Conservation (phyloP, 257 asterid genomes). For the Solanum chilense region DNA sequence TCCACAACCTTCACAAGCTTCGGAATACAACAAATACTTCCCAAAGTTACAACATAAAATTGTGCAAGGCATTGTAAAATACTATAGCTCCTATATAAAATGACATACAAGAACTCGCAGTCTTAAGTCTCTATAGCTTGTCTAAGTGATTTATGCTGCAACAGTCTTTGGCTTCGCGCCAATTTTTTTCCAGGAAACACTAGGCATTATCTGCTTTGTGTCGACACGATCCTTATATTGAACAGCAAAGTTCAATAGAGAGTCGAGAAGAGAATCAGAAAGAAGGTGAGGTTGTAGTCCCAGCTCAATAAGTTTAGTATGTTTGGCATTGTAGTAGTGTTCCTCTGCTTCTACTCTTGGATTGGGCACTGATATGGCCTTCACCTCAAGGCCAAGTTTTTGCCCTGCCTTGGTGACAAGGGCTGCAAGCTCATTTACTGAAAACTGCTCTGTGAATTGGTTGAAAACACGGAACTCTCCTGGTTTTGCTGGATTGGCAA, state of each 20-base stretch:
- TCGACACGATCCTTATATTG: constrained; percentile 77
- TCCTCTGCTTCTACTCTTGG: constrained; percentile 98
- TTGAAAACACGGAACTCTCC: constrained; percentile 91
- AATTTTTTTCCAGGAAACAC: constrained; percentile 82
- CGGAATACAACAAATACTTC: background rate
- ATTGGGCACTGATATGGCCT: constrained; percentile 64
- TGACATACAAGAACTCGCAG: background rate
- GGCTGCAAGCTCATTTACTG: constrained; percentile 85
- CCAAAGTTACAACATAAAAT: background rate
- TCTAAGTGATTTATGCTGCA: constrained; percentile 27
- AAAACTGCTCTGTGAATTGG: constrained; percentile 92
- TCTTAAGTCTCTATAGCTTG: background rate
- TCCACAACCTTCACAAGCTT: background rate
- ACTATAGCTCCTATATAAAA: background rate
- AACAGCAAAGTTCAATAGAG: constrained; percentile 68
- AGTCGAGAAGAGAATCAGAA: constrained; percentile 91
- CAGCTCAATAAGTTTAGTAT: constrained; percentile 72
- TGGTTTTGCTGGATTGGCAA: constrained; percentile 82
- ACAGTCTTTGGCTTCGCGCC: constrained; percentile 74
- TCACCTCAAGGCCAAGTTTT: constrained; percentile 78
- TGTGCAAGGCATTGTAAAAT: background rate
- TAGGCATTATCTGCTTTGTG: constrained; percentile 83
- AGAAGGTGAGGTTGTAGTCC: constrained; percentile 90
- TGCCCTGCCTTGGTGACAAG: constrained; percentile 80
- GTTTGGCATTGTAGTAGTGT: constrained; percentile 93